Percentiles rank a stretch among this genome's conserved stretches.
phyloP scores from a whole-genome alignment of 2,329 filamentous ascomycete species.

The Coniochaeta sp. region DNA sequence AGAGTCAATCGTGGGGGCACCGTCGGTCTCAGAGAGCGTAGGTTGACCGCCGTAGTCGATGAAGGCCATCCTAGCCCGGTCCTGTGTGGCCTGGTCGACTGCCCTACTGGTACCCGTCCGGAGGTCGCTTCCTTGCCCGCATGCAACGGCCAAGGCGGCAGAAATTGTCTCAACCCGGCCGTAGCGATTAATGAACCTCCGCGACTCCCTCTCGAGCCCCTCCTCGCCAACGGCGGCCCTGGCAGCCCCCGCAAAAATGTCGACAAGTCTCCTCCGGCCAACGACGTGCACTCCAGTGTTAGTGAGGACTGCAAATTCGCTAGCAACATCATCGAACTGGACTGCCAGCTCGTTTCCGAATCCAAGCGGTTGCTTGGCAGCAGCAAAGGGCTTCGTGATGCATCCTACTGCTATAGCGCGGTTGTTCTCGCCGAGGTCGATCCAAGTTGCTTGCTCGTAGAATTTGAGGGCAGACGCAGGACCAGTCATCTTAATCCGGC shows the following conservation, averaged over 20 bases:
- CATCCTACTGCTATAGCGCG: conserved; percentile 72
- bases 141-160: conserved; percentile 87
- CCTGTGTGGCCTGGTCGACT: conserved; percentile 78
- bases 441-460: conserved; percentile 73
- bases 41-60: conserved; percentile 90
- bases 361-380: conserved; percentile 60
- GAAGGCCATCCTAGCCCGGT: conserved; percentile 78
- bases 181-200: conserved; percentile 78
- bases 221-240: conserved; percentile 69
- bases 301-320: conserved; percentile 86
- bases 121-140: conserved; percentile 78
- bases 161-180: conserved; percentile 85
- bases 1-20: conserved; percentile 68
- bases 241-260: conserved; percentile 82
- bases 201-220: conserved; percentile 72
- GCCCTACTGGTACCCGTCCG: conserved; percentile 66
- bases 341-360: conserved; percentile 94
- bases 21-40: conserved; percentile 69
- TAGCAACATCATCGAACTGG: conserved; percentile 79
- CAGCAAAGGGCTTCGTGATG: conserved; percentile 65
- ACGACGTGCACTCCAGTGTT: conserved; percentile 86
- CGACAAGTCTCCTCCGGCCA: conserved; percentile 75
- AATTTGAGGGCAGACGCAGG: conserved; percentile 51
- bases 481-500: conserved; percentile 62
- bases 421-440: conserved; percentile 59